phyloP scores from a whole-genome alignment of 1,284 basidiomycete species.

The Ceratorhiza oryzae-sativae region DNA sequence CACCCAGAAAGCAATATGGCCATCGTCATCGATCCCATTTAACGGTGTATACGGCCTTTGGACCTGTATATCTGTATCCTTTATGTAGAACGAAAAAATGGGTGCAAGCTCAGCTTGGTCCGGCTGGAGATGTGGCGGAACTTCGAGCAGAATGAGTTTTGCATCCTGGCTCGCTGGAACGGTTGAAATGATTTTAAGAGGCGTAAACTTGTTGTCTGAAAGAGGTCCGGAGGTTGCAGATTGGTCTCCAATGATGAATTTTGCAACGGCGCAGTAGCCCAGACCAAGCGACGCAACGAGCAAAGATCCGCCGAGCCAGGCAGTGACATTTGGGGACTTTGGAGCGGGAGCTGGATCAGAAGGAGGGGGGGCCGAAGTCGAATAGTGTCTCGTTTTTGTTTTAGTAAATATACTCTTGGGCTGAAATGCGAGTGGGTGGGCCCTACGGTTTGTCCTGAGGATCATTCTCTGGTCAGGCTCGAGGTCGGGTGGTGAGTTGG shows the following conservation, averaged over 20 bases:
- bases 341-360: not conserved
- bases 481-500: not conserved
- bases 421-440: not conserved
- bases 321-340: not conserved
- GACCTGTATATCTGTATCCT: slow-evolving; percentile 88
- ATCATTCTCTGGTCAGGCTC: slow-evolving; percentile 8
- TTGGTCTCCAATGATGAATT: not conserved
- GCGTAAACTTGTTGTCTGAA: slow-evolving; percentile 68
- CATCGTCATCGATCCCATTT: slow-evolving; percentile 67
- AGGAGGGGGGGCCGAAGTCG: not conserved
- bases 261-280: slow-evolving; percentile 1
- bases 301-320: slow-evolving; percentile 15
- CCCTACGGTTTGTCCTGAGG: slow-evolving; percentile 5
- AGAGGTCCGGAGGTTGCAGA: slow-evolving; percentile 51
- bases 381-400: not conserved
- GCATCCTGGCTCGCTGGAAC: slow-evolving; percentile 60
- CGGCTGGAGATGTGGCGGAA: slow-evolving; percentile 59
- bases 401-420: not conserved
- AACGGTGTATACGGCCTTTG: slow-evolving; percentile 85
- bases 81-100: slow-evolving; percentile 80
- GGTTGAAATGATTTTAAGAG: slow-evolving; percentile 63
- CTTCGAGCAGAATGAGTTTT: slow-evolving; percentile 66
- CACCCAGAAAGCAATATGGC: slow-evolving; percentile 74
- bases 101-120: slow-evolving; percentile 50
- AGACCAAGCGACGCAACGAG: slow-evolving; percentile 22